A percentile compares a stretch with the other conserved stretches of the same genome.
phyloP scores from a whole-genome alignment of 768 basidiomycete species.

The Peribolospora baueri region DNA sequence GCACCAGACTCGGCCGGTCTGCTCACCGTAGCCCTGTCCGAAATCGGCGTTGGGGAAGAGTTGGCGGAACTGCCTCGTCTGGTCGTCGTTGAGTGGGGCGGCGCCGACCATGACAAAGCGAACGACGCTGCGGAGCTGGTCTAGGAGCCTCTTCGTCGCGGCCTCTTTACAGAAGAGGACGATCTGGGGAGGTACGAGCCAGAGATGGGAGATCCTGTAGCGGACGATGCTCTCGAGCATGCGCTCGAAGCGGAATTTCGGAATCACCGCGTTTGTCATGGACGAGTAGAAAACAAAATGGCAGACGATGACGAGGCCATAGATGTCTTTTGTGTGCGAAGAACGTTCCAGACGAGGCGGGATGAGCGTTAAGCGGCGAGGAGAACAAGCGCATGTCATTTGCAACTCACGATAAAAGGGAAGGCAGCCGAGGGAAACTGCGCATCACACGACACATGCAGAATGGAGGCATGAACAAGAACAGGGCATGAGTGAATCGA shows the following conservation, averaged over 20 bases:
- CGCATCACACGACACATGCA: neutral
- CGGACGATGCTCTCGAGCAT: constrained; percentile 5
- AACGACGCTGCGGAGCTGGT: constrained; percentile 1
- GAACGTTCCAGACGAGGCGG: neutral
- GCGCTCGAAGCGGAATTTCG: neutral
- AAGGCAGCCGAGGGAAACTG: neutral
- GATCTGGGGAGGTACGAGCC: constrained; percentile 7
- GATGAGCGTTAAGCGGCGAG: neutral
- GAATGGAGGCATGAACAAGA: neutral
- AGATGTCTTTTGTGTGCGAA: constrained; percentile 5
- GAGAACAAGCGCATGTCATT: neutral
- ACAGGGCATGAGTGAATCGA: neutral
- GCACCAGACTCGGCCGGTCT: too few species aligned
- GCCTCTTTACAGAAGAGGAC: constrained; percentile 7
- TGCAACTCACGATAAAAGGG: neutral
- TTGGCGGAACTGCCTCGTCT: neutral
- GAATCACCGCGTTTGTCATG: neutral
- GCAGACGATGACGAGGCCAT: constrained; percentile 5
- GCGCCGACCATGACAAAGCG: constrained; percentile 6
- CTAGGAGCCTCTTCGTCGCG: neutral
- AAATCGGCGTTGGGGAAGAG: constrained; percentile 1
- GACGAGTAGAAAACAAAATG: neutral
- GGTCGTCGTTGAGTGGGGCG: constrained; percentile 6
- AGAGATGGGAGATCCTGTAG: constrained; percentile 6
- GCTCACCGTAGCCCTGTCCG: constrained; percentile 6